These are phyloP conservation scores for Hypocreales sp. DNA, from an alignment of 2,329 filamentous ascomycete genomes.

Conservation along the genomic window DNA sequence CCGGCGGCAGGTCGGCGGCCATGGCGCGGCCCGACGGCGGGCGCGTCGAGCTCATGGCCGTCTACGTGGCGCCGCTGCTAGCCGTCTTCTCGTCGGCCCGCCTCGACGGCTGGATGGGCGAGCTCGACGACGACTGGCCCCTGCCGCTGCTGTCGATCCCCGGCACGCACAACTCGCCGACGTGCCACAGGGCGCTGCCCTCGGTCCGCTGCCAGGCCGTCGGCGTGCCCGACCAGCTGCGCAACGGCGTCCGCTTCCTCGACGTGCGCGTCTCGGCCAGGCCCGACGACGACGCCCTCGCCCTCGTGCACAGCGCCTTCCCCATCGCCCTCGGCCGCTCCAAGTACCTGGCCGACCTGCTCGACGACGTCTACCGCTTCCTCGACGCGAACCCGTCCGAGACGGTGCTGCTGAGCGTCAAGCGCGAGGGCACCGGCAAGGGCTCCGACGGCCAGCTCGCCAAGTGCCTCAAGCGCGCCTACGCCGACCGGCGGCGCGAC, in stretches of 20 bases:
- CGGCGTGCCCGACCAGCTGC: conserved; percentile 58
- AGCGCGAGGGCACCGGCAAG: conserved; percentile 76
- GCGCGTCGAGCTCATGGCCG: conserved; percentile 44
- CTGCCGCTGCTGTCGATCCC: conserved; percentile 77
- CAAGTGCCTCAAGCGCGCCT: conserved; percentile 57
- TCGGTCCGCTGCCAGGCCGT: conserved; percentile 89
- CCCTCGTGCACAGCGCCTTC: conserved; percentile 82
- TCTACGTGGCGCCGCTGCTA: conserved; percentile 47
- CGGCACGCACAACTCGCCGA: conserved; percentile 90
- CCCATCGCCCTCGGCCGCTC: conserved; percentile 70
- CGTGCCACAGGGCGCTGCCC: conserved; percentile 68
- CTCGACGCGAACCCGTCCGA: conserved; percentile 66
- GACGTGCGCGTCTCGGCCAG: conserved; percentile 61
- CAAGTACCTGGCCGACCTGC: conserved; percentile 63
- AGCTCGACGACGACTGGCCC: conserved; percentile 54
- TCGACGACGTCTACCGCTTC: conserved; percentile 59
- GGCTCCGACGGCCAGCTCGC: conserved; percentile 67
- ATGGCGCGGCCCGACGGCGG: conserved; percentile 32
- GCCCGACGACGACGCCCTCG: conserved; percentile 45
- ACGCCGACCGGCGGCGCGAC: conserved; percentile 38
- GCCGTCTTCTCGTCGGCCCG: conserved; percentile 56
- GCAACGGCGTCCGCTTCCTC: conserved; percentile 86
- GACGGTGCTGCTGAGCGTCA: conserved; percentile 72
- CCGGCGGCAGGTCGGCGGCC: no score
- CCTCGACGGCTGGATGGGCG: conserved; percentile 66